These are phyloP conservation scores for Fraxinus velutina DNA, from an alignment of 305 asterid species.

Conservation along the genomic window DNA sequence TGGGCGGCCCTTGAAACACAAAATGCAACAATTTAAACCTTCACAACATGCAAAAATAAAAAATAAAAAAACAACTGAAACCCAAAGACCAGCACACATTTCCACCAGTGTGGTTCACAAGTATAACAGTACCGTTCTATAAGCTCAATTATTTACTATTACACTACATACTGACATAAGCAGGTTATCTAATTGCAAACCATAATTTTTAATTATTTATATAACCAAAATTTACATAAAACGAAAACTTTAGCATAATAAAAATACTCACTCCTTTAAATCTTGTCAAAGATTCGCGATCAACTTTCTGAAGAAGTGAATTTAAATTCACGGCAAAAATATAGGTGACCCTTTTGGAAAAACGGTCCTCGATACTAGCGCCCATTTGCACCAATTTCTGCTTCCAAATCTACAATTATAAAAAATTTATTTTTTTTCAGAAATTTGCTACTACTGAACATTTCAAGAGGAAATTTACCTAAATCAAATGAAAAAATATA, in stretches of 20 bases:
- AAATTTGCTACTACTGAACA: not conserved
- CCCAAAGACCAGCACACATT: not conserved
- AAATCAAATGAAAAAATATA: not conserved
- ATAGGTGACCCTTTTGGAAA: slow-evolving; percentile 59
- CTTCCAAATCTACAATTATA: slow-evolving; percentile 70
- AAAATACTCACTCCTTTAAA: slow-evolving; percentile 55
- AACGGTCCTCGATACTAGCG: slow-evolving; percentile 47
- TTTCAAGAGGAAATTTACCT: not conserved
- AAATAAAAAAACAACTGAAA: not conserved
- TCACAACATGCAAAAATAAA: not conserved
- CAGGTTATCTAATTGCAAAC: not conserved
- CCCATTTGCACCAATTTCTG: slow-evolving; percentile 83
- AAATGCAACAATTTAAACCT: not conserved
- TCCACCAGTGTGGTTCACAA: not conserved
- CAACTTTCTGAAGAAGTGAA: slow-evolving; percentile 45
- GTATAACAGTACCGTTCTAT: not conserved
- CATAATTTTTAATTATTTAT: not conserved
- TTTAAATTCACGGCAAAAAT: slow-evolving; percentile 58
- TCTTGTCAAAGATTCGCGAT: slow-evolving; percentile 41
- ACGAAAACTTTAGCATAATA: not conserved
- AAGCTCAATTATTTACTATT: not conserved
- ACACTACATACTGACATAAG: not conserved
- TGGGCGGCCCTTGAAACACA: not conserved
- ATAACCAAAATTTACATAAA: not conserved
- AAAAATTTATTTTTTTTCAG: not conserved